Evolutionary conservation across 495 filamentous ascomycete genomes (phyloP), one percentile per base, ranked within the genome.

Genomic region (Penicillium canariense): DNA sequence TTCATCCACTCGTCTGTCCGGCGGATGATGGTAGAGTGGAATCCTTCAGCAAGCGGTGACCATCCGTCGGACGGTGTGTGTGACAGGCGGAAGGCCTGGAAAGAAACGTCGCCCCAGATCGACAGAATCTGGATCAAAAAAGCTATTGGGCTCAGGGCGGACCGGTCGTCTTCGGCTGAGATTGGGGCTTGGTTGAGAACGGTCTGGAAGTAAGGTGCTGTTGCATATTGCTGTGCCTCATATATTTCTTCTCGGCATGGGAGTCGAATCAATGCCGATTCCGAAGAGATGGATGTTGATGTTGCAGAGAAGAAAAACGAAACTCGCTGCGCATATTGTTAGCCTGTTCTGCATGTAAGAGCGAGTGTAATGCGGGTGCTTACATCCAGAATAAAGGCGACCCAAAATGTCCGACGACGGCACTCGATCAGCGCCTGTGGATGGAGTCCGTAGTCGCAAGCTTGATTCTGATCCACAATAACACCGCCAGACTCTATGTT

Each of bases 321-420:
- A 25, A 85, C 73, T 26, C 84, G 79, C 74, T 83, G 56, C 31
- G 23, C 15, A 12, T 27, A 52, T 61, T 25, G 59, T 54, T 42
- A 31, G 25, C 20, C 48, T 48, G 43, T 18, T 63, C 20, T 31
- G 8, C 50, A 32, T 9, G 15, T 39, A 39, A 23, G 27, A 3
- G 11, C 38, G 20, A 12, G 4, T 17, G n/a, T 11, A 14, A 25
- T 26, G 31, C 25, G 20, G 10, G 26, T 60, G 69, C 78, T 75
- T 62, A 81, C 79, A 59, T 88, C 85, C 59, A 84, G 70, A 48
- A 87, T 51, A 55, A 82, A 88, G 27, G 78, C 75, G 12, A 81
- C 78, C 86, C 85, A 89, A 62, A 87, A 87, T 0, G 83, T 87
- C 44, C 85, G 72, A 30, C 85, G 76, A 36, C 83, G 77, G 62